phyloP scores from a whole-genome alignment of 2,329 filamentous ascomycete genomes.

The Hirsutella minnesotensis region DNA sequence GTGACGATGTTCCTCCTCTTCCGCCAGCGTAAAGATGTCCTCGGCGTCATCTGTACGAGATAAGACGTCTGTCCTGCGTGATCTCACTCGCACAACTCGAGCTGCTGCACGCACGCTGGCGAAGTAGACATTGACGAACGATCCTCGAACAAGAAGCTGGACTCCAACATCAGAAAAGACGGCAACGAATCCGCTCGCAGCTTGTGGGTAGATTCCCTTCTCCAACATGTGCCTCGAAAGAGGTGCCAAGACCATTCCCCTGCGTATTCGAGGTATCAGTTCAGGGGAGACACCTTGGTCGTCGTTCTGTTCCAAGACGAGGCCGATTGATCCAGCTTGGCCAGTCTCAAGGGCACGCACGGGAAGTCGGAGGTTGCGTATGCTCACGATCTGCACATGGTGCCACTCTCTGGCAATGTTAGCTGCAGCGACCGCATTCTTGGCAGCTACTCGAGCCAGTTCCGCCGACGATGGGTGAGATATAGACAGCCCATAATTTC shows the following conservation, averaged over 20 bases:
- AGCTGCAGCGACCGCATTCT: slow-evolving; percentile 39
- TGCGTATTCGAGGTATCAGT: slow-evolving; percentile 40
- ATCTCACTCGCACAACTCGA: slow-evolving; percentile 49
- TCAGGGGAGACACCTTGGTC: not conserved
- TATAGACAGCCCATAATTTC: slow-evolving; percentile 35
- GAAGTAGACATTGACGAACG: slow-evolving; percentile 70
- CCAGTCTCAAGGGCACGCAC: slow-evolving; percentile 64
- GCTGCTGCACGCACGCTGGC: slow-evolving; percentile 78
- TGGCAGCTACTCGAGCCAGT: slow-evolving; percentile 37
- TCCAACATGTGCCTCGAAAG: slow-evolving; percentile 46
- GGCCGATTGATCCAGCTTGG: slow-evolving; percentile 81
- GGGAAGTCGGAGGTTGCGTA: slow-evolving; percentile 77
- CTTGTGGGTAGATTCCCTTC: slow-evolving; percentile 45
- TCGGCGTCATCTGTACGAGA: slow-evolving; percentile 28
- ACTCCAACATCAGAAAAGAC: slow-evolving; percentile 55
- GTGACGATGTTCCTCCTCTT: slow-evolving; percentile 27
- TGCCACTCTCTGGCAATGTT: slow-evolving; percentile 61
- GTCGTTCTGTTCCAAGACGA: slow-evolving; percentile 42
- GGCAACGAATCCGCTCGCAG: slow-evolving; percentile 59
- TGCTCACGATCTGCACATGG: slow-evolving; percentile 67
- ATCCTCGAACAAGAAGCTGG: slow-evolving; percentile 51
- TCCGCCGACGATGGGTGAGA: slow-evolving; percentile 43
- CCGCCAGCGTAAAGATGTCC: slow-evolving; percentile 47
- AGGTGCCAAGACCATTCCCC: slow-evolving; percentile 73
- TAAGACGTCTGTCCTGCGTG: slow-evolving; percentile 11